Percentiles rank a stretch among this genome's conserved stretches.
Conservation (phyloP, 2,329 filamentous ascomycete genomes). For the Colletotrichum falcatum region DNA sequence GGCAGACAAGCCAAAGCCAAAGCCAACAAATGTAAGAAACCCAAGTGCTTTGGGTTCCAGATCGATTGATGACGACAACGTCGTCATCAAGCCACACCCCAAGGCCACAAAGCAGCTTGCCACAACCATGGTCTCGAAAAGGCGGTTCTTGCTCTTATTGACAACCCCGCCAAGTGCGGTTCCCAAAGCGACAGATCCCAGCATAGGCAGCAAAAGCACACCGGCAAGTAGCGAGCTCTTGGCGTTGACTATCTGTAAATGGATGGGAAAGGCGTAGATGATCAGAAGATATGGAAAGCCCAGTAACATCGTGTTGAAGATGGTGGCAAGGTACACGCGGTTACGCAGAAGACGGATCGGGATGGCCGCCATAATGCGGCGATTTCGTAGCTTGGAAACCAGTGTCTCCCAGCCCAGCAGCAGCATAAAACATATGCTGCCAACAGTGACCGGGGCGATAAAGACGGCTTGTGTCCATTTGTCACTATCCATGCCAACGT, state of each 20-base stretch:
- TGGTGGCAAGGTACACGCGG: constrained; percentile 57
- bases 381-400: constrained; percentile 47
- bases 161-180: constrained; percentile 57
- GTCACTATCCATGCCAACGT: constrained; percentile 53
- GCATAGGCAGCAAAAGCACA: constrained; percentile 65
- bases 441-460: constrained; percentile 55
- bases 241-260: constrained; percentile 62
- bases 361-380: constrained; percentile 56
- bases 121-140: constrained; percentile 57
- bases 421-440: constrained; percentile 50
- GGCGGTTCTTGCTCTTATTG: constrained; percentile 55
- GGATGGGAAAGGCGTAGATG: constrained; percentile 62
- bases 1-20: constrained; percentile 64
- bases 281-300: constrained; percentile 64
- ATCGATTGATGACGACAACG: constrained; percentile 43
- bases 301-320: constrained; percentile 59
- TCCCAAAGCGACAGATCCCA: constrained; percentile 60
- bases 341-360: constrained; percentile 62
- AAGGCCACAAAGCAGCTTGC: constrained; percentile 58
- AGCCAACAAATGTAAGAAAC: constrained; percentile 62
- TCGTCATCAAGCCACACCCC: constrained; percentile 61
- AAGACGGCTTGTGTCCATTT: constrained; percentile 58
- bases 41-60: constrained; percentile 61
- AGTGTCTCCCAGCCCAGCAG: constrained; percentile 57
- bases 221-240: constrained; percentile 60